Base-by-base conservation (phyloP, 345 rosid species). In the Carallia pectinifolia region DNA sequence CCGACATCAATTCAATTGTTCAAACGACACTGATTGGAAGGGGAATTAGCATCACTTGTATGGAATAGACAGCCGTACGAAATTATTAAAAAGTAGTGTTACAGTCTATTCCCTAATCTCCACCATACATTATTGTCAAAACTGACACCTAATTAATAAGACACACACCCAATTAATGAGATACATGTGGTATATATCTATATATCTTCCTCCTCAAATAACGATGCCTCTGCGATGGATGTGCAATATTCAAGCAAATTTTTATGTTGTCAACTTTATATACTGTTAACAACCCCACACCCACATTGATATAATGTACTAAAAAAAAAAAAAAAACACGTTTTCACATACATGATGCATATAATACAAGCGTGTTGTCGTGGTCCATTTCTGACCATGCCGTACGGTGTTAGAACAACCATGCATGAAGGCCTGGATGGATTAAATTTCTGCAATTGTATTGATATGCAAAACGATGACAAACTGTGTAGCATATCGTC, bases 81-180 rank as follows among this genome's bases (percentile, higher is more conserved):
- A 23, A 33, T 18, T 7, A 34, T 63, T 23, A 44, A 44, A 52
- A 15, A 52, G 15, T 39, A 37, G 15, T 13, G 18, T 18, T 19
- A 58, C 34, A 31, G 72, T 40, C 44, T 47, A 50, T 48, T 69
- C 60, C 73, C 61, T 48, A 50, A 31, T 69, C 73, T 52, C 66
- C 37, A 69, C 73, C 73, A 48, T 69, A 61, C 73, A 60, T 69
- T 69, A 66, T 69, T 61, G 73, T 69, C 66, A 61, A 61, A 50
- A 37, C 73, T 61, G 59, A 52, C 9, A 27, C 34, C 59, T 52
- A 52, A 69, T 69, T 60, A 69, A 69, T 69, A 50, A 60, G n/a
- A n/a, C 40, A 59, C 65, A 52, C 9, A 27, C 19, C 59, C 60
- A 52, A 69, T 69, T 60, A 69, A 69, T 69, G 59, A 60, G n/a